Evolutionary conservation across 345 rosid species (phyloP), one percentile per base, ranked within the genome.

Genomic region (Pelargonium nanum): DNA sequence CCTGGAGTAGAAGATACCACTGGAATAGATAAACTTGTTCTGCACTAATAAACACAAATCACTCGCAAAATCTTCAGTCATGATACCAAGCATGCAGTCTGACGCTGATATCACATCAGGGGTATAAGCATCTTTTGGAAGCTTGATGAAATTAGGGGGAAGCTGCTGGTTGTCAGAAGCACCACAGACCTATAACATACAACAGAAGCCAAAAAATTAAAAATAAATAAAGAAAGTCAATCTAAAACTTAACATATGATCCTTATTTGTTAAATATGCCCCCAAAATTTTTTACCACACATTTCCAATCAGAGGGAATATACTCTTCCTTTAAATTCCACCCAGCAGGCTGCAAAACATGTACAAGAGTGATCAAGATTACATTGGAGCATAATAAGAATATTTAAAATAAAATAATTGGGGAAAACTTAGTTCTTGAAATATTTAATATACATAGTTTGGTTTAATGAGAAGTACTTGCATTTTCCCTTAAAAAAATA

Each of bases 31-130:
- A 2, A 40, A 28, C 61, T 71, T 24, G 66, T 26, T 69, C 40
- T 53, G 25, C 26, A 40, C 21, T 17, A 68, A n/a, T 53, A 60
- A 58, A 70, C 13, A 22, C 57, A 24, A 40, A 21, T 22, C 1
- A 6, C 10, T 55, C 10, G 16, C 21, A 56, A 24, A 32, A 16
- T 64, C 67, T 52, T 23, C 16, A 34, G 53, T 19, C 53, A 58
- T 79, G 95, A 81, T 26, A 93, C 99, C 99, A 73, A 93, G 99
- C 99, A 93, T 93, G 73, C 99, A 93, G 78, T 93, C 99, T 55
- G 96, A 93, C 58, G 99, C 97, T 50, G 99, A 97, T 68, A 93
- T 93, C 54, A 93, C 68, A 81, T 93, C 99, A 78, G 99, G 99
- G 13, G 99, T 93, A 75, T 93, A 93, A 48, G 94, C 85, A 87